Evolutionary conservation across 345 rosid species (phyloP).

Genomic region (Bruguiera sexangula): DNA sequence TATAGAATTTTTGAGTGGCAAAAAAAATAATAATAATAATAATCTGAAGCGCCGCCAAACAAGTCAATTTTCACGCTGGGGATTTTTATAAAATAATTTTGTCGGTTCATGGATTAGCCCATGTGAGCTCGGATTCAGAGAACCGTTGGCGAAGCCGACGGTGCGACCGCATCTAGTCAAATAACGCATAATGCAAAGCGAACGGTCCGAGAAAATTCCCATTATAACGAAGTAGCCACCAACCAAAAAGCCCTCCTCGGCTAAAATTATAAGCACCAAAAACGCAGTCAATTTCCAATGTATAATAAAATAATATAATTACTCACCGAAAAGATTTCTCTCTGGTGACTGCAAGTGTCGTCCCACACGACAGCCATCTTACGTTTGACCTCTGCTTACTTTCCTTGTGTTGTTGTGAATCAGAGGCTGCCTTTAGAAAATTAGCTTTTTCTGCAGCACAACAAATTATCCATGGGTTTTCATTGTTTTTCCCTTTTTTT

Average conservation of each 20-base stretch:
- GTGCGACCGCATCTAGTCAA: conserved; percentile 9
- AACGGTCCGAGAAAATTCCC: background rate
- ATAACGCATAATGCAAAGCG: background rate
- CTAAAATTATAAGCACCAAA: background rate
- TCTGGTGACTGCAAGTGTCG: background rate
- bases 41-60: conserved; percentile 13
- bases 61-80: background rate
- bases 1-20: no score
- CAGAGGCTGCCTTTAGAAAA: background rate
- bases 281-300: background rate
- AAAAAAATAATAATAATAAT: background rate
- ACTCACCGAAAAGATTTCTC: no score
- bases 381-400: conserved; percentile 16
- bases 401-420: background rate
- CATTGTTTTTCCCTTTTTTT: background rate
- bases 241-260: background rate
- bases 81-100: background rate
- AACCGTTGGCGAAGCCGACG: conserved; percentile 16
- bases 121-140: conserved; percentile 1
- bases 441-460: background rate
- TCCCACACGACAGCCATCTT: conserved; percentile 14
- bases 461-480: background rate
- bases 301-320: background rate
- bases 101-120: conserved; percentile 16
- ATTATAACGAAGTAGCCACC: background rate